Base-by-base conservation (phyloP, 2,329 filamentous ascomycete genomes). In the Colletotrichum spaethianum region DNA sequence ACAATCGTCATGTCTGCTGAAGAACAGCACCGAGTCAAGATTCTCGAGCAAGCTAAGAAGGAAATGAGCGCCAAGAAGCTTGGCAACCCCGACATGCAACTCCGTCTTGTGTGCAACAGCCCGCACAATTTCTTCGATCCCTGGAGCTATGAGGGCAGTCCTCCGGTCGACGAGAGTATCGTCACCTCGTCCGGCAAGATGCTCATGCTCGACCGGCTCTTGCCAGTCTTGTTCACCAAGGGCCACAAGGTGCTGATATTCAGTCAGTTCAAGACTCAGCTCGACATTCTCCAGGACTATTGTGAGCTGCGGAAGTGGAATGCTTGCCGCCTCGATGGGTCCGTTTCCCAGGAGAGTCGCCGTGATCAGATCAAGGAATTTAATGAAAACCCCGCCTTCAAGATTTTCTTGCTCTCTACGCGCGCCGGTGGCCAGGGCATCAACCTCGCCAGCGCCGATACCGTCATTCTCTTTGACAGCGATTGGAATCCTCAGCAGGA, bases 401-500 rank as follows among this genome's bases (percentile, higher is more conserved):
- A 92, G 70, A 85, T 99, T 33, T 99, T 99, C 79, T 84, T 98
- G 4, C 87, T 99, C 0, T 96, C 93, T 4, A 99, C 96, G 0
- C 89, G 96, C 18, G 96, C 96, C 0, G 96, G 96, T 28, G 96
- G 96, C 0, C 95, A 98, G 78, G 96, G 96, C 61, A 98, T 98
- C 86, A 98, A 98, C 78, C 90, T 98, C 0, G 94, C 94, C 0
- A 92, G 92, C 0, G 96, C 96, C 0, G 96, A 98, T 76, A 98
- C 96, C 0, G 96, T 98, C 14, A 93, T 98, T 56, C 86, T 98
- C 0, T 98, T 96, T 76, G 96, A 98, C 81, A 91, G 84, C 2
- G 90, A 98, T 77, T 98, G 96, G 91, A 99, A 99, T 77, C 96
- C 96, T 0, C 96, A 99, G 80, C 96, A 98, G 79, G 96, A 99